Conservation (phyloP, 2,329 filamentous ascomycete genomes). For the Albophoma yamanashiensis region DNA sequence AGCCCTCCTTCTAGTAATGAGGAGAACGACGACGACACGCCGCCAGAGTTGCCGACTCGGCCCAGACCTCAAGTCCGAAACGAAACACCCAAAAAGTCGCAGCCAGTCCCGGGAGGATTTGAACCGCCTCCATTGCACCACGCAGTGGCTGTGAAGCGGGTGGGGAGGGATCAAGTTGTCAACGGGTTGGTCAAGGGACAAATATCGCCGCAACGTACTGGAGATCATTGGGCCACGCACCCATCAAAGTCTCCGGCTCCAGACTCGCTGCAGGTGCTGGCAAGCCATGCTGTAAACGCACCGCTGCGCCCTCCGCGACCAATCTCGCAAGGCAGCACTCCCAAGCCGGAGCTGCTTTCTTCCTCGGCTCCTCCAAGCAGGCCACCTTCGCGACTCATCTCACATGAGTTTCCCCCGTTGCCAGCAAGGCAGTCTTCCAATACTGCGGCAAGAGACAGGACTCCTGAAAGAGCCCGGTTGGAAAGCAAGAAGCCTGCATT, state of each 20-base stretch:
- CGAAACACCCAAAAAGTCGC: conserved; percentile 11
- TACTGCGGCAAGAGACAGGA: conserved; percentile 24
- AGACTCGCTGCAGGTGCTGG: conserved; percentile 10
- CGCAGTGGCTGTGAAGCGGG: conserved; percentile 30
- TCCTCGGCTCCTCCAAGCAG: conserved; percentile 13
- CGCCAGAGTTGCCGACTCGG: conserved; percentile 37
- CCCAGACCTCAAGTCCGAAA: conserved; percentile 32
- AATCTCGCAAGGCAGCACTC: conserved; percentile 12
- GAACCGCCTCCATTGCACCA: conserved; percentile 45
- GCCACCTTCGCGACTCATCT: conserved; percentile 14
- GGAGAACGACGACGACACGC: conserved; percentile 34
- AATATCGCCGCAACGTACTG: conserved; percentile 28
- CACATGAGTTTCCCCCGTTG: conserved; percentile 17
- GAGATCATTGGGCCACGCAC: conserved; percentile 35
- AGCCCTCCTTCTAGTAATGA: conserved; percentile 67
- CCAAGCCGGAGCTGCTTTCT: conserved; percentile 7
- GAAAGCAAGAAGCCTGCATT: conserved; percentile 6
- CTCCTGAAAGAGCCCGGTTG: conserved; percentile 12
- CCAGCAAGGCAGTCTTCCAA: conserved; percentile 18
- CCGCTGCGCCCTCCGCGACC: conserved; percentile 35
- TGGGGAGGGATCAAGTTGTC: conserved; percentile 31
- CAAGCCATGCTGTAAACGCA: conserved; percentile 9
- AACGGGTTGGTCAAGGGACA: conserved; percentile 26
- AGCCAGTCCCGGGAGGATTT: conserved; percentile 18
- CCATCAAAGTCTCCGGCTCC: conserved; percentile 34